Conservation (phyloP, 176 grass and related monocot species). For the Saccharum officinarum region DNA sequence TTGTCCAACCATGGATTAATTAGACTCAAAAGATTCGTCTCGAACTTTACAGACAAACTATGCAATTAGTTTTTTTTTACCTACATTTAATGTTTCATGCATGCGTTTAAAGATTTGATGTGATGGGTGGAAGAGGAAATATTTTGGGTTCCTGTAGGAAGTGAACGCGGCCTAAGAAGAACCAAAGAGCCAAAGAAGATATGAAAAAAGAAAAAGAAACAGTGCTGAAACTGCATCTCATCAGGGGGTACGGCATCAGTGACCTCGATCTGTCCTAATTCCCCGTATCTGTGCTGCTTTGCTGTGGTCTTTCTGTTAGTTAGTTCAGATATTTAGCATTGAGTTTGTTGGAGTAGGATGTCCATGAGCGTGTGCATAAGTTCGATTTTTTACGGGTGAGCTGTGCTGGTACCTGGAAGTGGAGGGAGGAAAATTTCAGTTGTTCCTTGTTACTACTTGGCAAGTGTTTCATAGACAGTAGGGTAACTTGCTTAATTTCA, state of each 20-base stretch:
- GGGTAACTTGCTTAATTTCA: neutral
- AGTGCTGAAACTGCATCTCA: constrained; percentile 10
- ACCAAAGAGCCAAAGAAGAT: too few species aligned
- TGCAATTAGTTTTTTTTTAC: too few species aligned
- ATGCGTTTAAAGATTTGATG: too few species aligned
- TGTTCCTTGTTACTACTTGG: neutral
- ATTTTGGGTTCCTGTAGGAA: too few species aligned
- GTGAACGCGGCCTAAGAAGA: too few species aligned
- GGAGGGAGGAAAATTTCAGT: neutral
- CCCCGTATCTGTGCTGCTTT: neutral
- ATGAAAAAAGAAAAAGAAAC: too few species aligned
- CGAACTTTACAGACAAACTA: too few species aligned
- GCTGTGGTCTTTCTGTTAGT: neutral
- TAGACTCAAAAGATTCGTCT: too few species aligned
- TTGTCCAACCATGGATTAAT: too few species aligned
- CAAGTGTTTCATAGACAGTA: neutral
- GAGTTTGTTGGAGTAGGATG: neutral
- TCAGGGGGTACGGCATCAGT: constrained; percentile 74
- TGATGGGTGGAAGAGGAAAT: too few species aligned
- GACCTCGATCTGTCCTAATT: constrained; percentile 5
- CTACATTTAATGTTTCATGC: too few species aligned
- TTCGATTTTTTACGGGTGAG: neutral
- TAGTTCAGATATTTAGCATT: neutral
- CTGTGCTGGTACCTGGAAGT: neutral
- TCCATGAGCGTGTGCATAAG: neutral